phyloP scores from a whole-genome alignment of 2,329 filamentous ascomycete genomes.

The Graphiopsis chlorocephala region DNA sequence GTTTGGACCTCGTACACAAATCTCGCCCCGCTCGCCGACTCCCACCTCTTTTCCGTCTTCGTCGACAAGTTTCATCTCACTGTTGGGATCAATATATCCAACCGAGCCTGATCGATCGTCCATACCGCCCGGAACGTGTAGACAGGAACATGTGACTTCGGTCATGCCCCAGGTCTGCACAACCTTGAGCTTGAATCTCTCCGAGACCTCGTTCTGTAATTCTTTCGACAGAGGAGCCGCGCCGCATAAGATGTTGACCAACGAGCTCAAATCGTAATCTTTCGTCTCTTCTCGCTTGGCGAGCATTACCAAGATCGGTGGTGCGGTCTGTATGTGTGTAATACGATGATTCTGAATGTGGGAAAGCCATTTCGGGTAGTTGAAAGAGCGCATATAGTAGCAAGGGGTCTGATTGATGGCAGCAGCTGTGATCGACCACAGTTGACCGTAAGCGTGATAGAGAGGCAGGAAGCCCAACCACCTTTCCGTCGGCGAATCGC shows the following conservation, averaged over 20 bases:
- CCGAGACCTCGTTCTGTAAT: conserved; percentile 72
- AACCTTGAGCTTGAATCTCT: conserved; percentile 70
- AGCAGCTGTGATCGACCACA: conserved; percentile 38
- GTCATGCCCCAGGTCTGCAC: conserved; percentile 92
- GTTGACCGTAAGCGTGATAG: conserved; percentile 37
- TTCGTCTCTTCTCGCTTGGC: conserved; percentile 74
- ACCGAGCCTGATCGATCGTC: conserved; percentile 60
- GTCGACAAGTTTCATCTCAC: conserved; percentile 77
- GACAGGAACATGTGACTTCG: conserved; percentile 68
- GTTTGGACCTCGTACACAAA: conserved; percentile 75
- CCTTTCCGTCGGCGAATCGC: conserved; percentile 25
- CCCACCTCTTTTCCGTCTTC: conserved; percentile 57
- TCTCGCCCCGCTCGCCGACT: conserved; percentile 56
- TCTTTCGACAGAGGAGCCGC: conserved; percentile 82
- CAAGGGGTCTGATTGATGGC: conserved; percentile 32
- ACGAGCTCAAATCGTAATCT: conserved; percentile 74
- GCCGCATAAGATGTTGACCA: conserved; percentile 83
- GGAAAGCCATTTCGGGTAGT: conserved; percentile 33
- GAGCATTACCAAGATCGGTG: conserved; percentile 77
- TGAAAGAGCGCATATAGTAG: conserved; percentile 39
- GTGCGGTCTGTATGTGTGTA: conserved; percentile 78
- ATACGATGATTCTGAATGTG: conserved; percentile 54
- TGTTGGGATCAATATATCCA: conserved; percentile 73
- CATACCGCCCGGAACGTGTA: conserved; percentile 36
- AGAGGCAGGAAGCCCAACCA: conserved; percentile 38